Conservation (phyloP, 768 basidiomycete genomes). For the Roridomyces roridus region DNA sequence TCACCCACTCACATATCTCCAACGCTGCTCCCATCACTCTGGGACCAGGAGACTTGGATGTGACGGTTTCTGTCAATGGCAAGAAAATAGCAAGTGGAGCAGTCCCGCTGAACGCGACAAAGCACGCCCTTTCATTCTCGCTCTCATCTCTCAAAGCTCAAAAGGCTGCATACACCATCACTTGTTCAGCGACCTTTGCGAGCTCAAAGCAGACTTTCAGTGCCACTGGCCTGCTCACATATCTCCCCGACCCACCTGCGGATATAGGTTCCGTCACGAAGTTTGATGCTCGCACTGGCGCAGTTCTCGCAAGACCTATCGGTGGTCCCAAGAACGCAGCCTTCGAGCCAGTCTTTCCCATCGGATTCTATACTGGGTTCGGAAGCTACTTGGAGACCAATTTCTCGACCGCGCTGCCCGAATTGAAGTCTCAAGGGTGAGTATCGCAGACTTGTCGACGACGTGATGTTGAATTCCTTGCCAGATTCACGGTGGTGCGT, state of each 20-base stretch:
- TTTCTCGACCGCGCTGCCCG: conserved; percentile 53
- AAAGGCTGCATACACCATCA: conserved; percentile 41
- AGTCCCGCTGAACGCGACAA: conserved; percentile 59
- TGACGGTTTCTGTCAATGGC: conserved; percentile 55
- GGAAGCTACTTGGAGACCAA: conserved; percentile 59
- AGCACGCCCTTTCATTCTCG: conserved; percentile 55
- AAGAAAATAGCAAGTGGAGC: conserved; percentile 45
- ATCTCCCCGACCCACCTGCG: conserved; percentile 53
- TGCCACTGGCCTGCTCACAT: conserved; percentile 50
- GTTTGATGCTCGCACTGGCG: conserved; percentile 66
- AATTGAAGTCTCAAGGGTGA: conserved; percentile 63
- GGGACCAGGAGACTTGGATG: conserved; percentile 37
- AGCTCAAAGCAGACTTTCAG: conserved; percentile 46
- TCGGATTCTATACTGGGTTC: conserved; percentile 77
- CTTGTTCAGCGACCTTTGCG: conserved; percentile 44
- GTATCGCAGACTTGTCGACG: conserved; percentile 26
- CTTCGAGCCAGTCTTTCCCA: conserved; percentile 67
- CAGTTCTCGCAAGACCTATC: conserved; percentile 55
- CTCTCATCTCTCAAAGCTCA: conserved; percentile 52
- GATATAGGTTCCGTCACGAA: conserved; percentile 64
- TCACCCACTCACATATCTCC: conserved; percentile 53
- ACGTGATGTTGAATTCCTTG: not conserved
- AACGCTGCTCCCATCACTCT: conserved; percentile 51
- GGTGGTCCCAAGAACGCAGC: conserved; percentile 50
- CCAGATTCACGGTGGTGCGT: conserved; percentile 49